These are phyloP conservation scores for Apiospora malaysiana DNA, from an alignment of 2,329 filamentous ascomycete species.

Conservation along the genomic window DNA sequence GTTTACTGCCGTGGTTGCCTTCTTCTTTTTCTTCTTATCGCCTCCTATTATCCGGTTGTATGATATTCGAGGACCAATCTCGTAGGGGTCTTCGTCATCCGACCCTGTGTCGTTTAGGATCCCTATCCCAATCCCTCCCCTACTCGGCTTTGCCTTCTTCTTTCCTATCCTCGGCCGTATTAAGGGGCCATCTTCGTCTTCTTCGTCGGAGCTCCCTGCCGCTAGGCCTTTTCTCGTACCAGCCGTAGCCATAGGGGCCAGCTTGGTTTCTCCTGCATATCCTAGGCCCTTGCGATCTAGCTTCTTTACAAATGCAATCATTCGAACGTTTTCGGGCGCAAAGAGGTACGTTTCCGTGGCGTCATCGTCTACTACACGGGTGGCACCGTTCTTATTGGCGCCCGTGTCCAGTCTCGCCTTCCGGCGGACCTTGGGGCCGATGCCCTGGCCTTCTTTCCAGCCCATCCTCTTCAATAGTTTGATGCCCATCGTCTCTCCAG, in stretches of 20 bases:
- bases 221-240: constrained; percentile 34
- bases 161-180: constrained; percentile 41
- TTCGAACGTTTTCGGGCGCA: constrained; percentile 78
- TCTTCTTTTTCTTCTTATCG: constrained; percentile 73
- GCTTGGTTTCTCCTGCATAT: constrained; percentile 62
- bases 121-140: constrained; percentile 83
- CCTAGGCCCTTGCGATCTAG: constrained; percentile 75
- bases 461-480: constrained; percentile 91
- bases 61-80: constrained; percentile 87
- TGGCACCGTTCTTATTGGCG: constrained; percentile 31
- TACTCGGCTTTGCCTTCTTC: constrained; percentile 58
- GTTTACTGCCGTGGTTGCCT: constrained; percentile 60
- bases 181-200: constrained; percentile 49
- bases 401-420: constrained; percentile 69
- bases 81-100: constrained; percentile 93
- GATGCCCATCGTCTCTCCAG: constrained; percentile 85
- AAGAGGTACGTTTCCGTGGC: constrained; percentile 71
- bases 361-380: constrained; percentile 26
- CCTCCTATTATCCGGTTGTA: constrained; percentile 84
- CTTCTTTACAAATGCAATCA: constrained; percentile 71
- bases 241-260: constrained; percentile 44
- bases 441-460: constrained; percentile 92
- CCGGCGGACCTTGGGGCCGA: constrained; percentile 84
- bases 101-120: constrained; percentile 92
- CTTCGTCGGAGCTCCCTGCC: constrained; percentile 47